phyloP scores from a whole-genome alignment of 2,329 filamentous ascomycete genomes.

The Bipolaris cookei region DNA sequence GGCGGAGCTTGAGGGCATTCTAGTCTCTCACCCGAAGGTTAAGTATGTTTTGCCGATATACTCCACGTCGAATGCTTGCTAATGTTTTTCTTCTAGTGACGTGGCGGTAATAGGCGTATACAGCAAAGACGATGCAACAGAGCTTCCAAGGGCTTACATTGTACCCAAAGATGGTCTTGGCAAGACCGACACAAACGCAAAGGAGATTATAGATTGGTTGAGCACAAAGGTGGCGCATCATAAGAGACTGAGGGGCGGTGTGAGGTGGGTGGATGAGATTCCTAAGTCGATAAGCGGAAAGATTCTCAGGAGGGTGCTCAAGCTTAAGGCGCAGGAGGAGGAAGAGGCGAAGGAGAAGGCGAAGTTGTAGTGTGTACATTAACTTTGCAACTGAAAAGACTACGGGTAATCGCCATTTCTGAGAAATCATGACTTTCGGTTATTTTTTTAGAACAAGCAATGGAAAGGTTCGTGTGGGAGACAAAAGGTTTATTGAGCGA shows the following conservation, averaged over 20 bases:
- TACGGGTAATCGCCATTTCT: neutral
- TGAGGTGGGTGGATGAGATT: conserved; percentile 56
- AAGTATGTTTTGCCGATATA: conserved; percentile 45
- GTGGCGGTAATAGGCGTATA: conserved; percentile 53
- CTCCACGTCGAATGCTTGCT: neutral
- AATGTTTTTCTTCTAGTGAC: neutral
- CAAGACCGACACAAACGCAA: conserved; percentile 39
- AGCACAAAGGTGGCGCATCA: conserved; percentile 54
- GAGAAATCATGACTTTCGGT: too few relatives aligned
- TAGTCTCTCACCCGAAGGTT: conserved; percentile 52
- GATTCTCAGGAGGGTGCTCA: conserved; percentile 55
- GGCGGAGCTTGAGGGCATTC: conserved; percentile 55
- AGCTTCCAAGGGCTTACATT: conserved; percentile 50
- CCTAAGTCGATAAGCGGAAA: conserved; percentile 57
- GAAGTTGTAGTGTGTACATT: conserved; percentile 47
- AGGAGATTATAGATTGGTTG: conserved; percentile 54
- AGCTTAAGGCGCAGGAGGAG: conserved; percentile 52
- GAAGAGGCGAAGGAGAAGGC: conserved; percentile 48
- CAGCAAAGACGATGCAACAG: conserved; percentile 54
- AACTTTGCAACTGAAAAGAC: neutral
- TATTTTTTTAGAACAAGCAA: too few relatives aligned
- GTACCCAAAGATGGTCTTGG: conserved; percentile 43
- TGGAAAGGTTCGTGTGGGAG: too few relatives aligned
- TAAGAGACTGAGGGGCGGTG: conserved; percentile 55
- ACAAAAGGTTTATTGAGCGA: too few relatives aligned